phyloP scores from a whole-genome alignment of 768 basidiomycete genomes.

The Epithele typhae region DNA sequence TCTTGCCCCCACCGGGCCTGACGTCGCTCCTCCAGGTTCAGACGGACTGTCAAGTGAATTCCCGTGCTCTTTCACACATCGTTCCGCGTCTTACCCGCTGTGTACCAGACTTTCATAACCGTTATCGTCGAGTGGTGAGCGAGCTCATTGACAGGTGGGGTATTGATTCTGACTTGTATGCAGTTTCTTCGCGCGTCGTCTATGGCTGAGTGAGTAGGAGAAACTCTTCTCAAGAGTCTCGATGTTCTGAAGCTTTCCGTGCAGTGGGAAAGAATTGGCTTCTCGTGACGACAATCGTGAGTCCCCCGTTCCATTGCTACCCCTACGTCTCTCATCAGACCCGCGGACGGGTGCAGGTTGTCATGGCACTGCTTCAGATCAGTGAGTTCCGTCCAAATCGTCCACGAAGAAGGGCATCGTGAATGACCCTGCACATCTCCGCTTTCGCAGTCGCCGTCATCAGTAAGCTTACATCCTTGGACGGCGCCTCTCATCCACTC shows the following conservation, averaged over 20 bases:
- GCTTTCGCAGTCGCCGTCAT: constrained; percentile 15
- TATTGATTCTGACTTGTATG: neutral
- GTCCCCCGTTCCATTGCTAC: constrained; percentile 6
- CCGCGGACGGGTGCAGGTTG: constrained; percentile 24
- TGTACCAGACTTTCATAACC: constrained; percentile 43
- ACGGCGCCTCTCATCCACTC: neutral
- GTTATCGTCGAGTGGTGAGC: constrained; percentile 44
- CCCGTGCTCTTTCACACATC: neutral
- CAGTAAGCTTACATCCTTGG: constrained; percentile 10
- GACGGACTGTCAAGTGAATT: constrained; percentile 45
- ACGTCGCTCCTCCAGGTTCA: constrained; percentile 32
- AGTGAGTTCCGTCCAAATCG: constrained; percentile 26
- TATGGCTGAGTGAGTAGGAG: constrained; percentile 42
- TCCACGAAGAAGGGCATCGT: neutral
- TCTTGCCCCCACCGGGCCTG: neutral
- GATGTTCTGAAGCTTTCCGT: neutral
- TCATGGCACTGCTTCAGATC: constrained; percentile 38
- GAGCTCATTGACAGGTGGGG: neutral
- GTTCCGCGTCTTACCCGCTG: neutral
- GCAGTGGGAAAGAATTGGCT: constrained; percentile 42
- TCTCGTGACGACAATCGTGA: constrained; percentile 40
- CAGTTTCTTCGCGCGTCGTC: constrained; percentile 51
- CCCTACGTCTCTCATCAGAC: neutral
- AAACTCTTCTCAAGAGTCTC: neutral
- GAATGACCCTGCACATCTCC: neutral